Evolutionary conservation across 257 asterid genomes (phyloP).

Genomic region (Dorcoceras hygrometricum): DNA sequence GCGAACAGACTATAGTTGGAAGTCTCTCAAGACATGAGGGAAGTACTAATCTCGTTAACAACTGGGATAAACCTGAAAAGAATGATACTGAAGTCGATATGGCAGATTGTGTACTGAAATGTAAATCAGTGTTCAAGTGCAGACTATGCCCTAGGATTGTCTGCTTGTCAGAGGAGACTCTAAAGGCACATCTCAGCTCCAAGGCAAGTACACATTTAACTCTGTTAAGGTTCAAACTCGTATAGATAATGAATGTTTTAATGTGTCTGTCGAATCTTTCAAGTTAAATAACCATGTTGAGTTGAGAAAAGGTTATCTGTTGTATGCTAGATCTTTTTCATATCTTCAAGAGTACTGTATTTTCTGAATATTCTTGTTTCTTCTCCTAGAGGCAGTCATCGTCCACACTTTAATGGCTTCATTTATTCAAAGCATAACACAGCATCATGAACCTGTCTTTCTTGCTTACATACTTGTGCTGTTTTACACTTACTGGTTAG

Average conservation of each 20-base stretch:
- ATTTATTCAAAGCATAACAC: too few species aligned
- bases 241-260: constrained; percentile 1
- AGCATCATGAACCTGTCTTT: not conserved
- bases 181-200: constrained; percentile 76
- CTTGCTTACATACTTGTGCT: not conserved
- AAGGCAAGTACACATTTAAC: constrained; percentile 48
- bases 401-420: not conserved
- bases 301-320: not conserved
- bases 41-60: constrained; percentile 27
- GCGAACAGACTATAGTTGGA: constrained; percentile 29
- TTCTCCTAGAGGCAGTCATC: not conserved
- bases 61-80: constrained; percentile 35
- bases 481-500: not conserved
- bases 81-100: constrained; percentile 32
- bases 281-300: not conserved
- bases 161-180: constrained; percentile 72
- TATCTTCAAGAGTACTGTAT: constrained; percentile 8
- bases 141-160: constrained; percentile 84
- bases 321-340: not conserved
- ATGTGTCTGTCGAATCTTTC: constrained; percentile 1
- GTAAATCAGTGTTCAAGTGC: constrained; percentile 93
- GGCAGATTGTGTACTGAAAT: constrained; percentile 50
- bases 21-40: constrained; percentile 32
- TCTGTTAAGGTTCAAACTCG: not conserved
- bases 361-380: not conserved